phyloP scores from a whole-genome alignment of 2,329 filamentous ascomycete species.

The Dothidotthia symphoricarpi region DNA sequence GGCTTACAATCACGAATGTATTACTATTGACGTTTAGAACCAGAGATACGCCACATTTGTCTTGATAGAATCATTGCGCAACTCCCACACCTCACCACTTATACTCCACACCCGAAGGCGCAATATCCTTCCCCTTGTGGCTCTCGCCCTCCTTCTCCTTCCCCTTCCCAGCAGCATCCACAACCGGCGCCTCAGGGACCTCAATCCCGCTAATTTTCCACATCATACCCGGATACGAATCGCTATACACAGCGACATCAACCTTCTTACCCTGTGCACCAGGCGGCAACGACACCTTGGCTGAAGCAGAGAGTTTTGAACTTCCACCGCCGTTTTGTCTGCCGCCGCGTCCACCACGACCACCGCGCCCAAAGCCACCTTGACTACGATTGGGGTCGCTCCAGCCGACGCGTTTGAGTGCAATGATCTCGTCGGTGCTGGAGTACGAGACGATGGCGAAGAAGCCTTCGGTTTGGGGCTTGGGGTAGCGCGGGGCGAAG shows the following conservation, averaged over 20 bases:
- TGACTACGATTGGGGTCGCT: constrained; percentile 28
- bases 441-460: constrained; percentile 76
- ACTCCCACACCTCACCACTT: too few species aligned
- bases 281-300: constrained; percentile 61
- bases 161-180: constrained; percentile 30
- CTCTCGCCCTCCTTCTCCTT: constrained; percentile 11
- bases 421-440: constrained; percentile 72
- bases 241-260: constrained; percentile 76
- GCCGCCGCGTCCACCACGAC: constrained; percentile 2
- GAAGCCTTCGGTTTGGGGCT: constrained; percentile 90
- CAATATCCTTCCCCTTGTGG: too few species aligned
- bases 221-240: constrained; percentile 78
- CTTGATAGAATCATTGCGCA: too few species aligned
- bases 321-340: constrained; percentile 13
- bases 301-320: constrained; percentile 53
- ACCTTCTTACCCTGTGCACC: constrained; percentile 58
- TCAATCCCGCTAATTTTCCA: constrained; percentile 57
- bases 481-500: constrained; percentile 86
- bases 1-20: too few species aligned
- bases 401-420: constrained; percentile 85
- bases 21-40: too few species aligned
- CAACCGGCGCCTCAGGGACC: constrained; percentile 45
- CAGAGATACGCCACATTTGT: too few species aligned
- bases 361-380: constrained; percentile 5
- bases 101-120: too few species aligned